Percentiles rank a stretch among this genome's conserved stretches.
These are phyloP conservation scores for Claviceps maximensis DNA, from an alignment of 2,329 filamentous ascomycete genomes.

Conservation along the genomic window DNA sequence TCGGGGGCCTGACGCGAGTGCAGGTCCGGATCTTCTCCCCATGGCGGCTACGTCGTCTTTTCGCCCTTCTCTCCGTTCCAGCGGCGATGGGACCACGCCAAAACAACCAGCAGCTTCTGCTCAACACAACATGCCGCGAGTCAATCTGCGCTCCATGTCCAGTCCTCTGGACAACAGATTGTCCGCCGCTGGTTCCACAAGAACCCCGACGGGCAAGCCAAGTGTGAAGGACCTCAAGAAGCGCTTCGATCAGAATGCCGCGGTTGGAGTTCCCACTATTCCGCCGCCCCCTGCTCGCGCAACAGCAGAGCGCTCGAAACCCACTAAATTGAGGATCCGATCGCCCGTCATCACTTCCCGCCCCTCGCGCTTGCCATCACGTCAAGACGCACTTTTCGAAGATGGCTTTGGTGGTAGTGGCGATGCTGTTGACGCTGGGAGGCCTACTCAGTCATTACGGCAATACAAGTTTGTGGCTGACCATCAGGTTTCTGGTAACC, in stretches of 20 bases:
- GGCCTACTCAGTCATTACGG: constrained; percentile 24
- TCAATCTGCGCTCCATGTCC: constrained; percentile 39
- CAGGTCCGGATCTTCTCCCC: constrained; percentile 20
- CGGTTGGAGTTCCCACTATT: constrained; percentile 5
- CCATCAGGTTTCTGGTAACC: constrained; percentile 38
- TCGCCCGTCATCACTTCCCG: background rate
- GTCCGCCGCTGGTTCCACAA: constrained; percentile 15
- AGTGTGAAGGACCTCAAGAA: constrained; percentile 72
- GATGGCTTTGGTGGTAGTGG: background rate
- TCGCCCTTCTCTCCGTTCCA: constrained; percentile 33
- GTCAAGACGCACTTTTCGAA: constrained; percentile 7
- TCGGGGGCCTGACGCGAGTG: constrained; percentile 24
- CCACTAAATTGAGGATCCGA: background rate
- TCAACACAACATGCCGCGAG: constrained; percentile 26
- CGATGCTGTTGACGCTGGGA: background rate
- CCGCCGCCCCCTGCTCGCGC: background rate
- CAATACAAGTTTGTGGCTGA: constrained; percentile 34
- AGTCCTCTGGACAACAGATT: constrained; percentile 37
- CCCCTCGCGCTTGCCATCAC: constrained; percentile 1
- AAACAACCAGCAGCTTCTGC: constrained; percentile 32
- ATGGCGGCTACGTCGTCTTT: constrained; percentile 25
- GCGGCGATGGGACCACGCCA: constrained; percentile 35
- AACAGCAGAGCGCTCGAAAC: background rate
- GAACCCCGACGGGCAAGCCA: constrained; percentile 31
- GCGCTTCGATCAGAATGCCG: constrained; percentile 54